These are phyloP conservation scores for Talaromyces sp. DNA, from an alignment of 2,329 filamentous ascomycete genomes.

Conservation along the genomic window DNA sequence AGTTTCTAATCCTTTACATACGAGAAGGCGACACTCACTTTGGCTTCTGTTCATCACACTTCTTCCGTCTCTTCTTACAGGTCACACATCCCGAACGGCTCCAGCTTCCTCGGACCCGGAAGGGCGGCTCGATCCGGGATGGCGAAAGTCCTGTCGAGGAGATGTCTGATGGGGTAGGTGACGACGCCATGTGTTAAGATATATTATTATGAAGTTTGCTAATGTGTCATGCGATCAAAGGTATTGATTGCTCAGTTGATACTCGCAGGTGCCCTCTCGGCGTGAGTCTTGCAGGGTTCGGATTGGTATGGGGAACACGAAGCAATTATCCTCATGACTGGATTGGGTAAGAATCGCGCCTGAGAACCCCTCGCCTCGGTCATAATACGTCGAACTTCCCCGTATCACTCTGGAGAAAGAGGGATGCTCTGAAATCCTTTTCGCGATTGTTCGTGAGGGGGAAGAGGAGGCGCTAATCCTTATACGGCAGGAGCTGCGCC, in stretches of 20 bases:
- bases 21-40: slow-evolving; percentile 19
- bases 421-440: neutral
- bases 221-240: neutral
- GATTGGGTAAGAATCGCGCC: neutral
- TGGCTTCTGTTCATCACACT: slow-evolving; percentile 36
- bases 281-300: neutral
- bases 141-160: neutral
- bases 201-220: neutral
- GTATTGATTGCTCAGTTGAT: neutral
- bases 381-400: neutral
- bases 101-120: slow-evolving; percentile 30
- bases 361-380: neutral
- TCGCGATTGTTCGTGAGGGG: neutral
- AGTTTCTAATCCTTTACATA: neutral
- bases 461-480: neutral
- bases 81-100: slow-evolving; percentile 38
- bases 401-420: neutral
- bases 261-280: neutral
- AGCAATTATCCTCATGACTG: neutral
- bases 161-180: neutral
- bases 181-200: neutral
- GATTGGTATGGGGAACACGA: neutral
- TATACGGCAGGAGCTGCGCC: slow-evolving; percentile 7
- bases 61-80: slow-evolving; percentile 35
- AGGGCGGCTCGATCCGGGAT: slow-evolving; percentile 19